phyloP scores from a whole-genome alignment of 768 basidiomycete species.

The Pholiota microspora region DNA sequence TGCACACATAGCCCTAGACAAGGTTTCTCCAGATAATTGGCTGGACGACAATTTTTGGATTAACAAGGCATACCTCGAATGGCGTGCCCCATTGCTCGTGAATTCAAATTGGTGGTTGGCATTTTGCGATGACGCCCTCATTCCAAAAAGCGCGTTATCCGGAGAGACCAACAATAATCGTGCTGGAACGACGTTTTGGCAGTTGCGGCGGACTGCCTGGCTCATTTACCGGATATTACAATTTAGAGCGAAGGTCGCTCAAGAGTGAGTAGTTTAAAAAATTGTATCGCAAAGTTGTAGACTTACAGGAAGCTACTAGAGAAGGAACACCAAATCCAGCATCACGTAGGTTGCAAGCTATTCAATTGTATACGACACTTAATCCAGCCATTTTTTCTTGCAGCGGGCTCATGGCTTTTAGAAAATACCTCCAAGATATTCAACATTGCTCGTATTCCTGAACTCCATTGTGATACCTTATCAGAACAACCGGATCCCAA shows the following conservation, averaged over 20 bases:
- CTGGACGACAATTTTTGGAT: constrained; percentile 93
- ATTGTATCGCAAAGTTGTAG: neutral
- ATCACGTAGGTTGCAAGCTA: constrained; percentile 51
- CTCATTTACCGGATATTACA: constrained; percentile 67
- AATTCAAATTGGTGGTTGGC: constrained; percentile 98
- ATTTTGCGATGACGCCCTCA: constrained; percentile 67
- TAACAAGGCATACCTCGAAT: constrained; percentile 84
- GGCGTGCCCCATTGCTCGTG: constrained; percentile 79
- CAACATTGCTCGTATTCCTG: constrained; percentile 76
- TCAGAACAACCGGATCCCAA: constrained; percentile 44
- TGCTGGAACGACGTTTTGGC: constrained; percentile 70
- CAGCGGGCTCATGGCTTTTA: constrained; percentile 63
- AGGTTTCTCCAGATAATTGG: constrained; percentile 86
- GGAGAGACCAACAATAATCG: constrained; percentile 36
- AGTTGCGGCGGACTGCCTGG: constrained; percentile 84
- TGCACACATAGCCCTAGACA: constrained; percentile 64
- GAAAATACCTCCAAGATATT: constrained; percentile 62
- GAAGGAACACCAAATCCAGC: constrained; percentile 57
- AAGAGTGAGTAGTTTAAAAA: constrained; percentile 45
- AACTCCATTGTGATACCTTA: constrained; percentile 60
- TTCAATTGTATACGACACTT: no score
- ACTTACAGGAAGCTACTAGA: neutral
- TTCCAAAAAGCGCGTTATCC: constrained; percentile 45
- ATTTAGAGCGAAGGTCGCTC: constrained; percentile 60
- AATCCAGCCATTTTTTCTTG: neutral